Conservation (phyloP, 2,329 filamentous ascomycete species). For the Conoideocrella luteorostrata region DNA sequence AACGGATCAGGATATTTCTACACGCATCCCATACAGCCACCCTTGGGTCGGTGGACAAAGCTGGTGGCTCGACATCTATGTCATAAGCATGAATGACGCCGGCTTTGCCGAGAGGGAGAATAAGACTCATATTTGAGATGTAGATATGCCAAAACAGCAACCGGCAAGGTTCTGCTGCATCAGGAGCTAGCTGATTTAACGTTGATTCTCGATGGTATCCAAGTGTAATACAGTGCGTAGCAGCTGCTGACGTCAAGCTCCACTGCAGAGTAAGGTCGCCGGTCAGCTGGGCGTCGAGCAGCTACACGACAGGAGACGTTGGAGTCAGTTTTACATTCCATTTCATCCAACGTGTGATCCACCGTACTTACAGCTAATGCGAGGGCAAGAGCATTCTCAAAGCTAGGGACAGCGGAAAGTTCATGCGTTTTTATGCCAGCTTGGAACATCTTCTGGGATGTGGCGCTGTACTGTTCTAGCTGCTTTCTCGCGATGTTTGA, state of each 20-base stretch:
- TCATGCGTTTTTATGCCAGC: background rate
- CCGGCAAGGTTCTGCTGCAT: constrained; percentile 9
- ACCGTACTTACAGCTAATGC: background rate
- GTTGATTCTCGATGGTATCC: constrained; percentile 15
- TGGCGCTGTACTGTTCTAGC: background rate
- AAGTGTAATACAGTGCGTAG: constrained; percentile 13
- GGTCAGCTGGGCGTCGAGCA: constrained; percentile 11
- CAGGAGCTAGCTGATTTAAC: constrained; percentile 4
- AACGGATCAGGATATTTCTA: constrained; percentile 1
- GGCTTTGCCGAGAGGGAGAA: constrained; percentile 13
- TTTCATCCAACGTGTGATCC: background rate
- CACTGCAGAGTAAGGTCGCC: constrained; percentile 14
- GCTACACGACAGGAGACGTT: constrained; percentile 11
- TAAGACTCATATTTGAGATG: constrained; percentile 12
- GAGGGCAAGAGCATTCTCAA: background rate
- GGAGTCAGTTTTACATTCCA: background rate
- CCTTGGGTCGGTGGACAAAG: constrained; percentile 5
- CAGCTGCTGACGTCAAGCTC: constrained; percentile 11
- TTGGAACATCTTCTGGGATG: background rate
- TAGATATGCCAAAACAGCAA: constrained; percentile 16
- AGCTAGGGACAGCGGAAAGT: background rate
- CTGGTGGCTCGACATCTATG: constrained; percentile 10
- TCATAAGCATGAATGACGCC: constrained; percentile 14
- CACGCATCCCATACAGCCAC: constrained; percentile 11
- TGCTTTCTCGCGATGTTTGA: background rate